phyloP scores from a whole-genome alignment of 768 basidiomycete species.

The Wakefieldia striispora region DNA sequence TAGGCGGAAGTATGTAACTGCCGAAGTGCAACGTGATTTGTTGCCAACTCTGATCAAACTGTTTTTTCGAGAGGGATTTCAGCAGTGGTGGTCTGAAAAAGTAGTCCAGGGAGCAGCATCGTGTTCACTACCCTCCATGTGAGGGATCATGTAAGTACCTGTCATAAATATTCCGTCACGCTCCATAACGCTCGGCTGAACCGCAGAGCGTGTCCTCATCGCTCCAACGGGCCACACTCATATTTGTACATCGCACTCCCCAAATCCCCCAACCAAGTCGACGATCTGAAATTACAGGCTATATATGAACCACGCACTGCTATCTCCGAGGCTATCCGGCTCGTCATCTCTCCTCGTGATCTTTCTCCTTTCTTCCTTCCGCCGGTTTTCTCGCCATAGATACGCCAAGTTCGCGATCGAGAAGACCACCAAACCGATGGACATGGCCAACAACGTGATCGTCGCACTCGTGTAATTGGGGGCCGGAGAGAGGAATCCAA shows the following conservation, averaged over 20 bases:
- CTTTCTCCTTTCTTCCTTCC: constrained; percentile 40
- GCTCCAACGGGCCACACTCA: no score
- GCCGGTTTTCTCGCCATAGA: constrained; percentile 42
- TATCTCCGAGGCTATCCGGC: constrained; percentile 44
- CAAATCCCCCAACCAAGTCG: no score
- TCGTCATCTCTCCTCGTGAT: constrained; percentile 38
- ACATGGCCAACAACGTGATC: constrained; percentile 34
- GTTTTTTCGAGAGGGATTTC: constrained; percentile 44
- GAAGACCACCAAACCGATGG: constrained; percentile 39
- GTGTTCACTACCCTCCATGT: no score
- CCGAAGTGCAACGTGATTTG: no score
- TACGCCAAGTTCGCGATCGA: constrained; percentile 40
- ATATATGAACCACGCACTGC: constrained; percentile 57
- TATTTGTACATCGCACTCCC: no score
- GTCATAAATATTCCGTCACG: no score
- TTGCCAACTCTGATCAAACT: constrained; percentile 46
- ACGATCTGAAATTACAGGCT: constrained; percentile 31
- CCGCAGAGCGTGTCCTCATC: no score
- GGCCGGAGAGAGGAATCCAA: constrained; percentile 47
- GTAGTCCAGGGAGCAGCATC: constrained; percentile 37
- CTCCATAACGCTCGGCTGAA: no score
- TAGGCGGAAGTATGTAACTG: no score
- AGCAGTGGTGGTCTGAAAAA: constrained; percentile 59
- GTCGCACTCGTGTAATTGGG: constrained; percentile 52
- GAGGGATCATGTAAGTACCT: no score